Evolutionary conservation across 2,329 filamentous ascomycete species (phyloP).

Genomic region (Chalaropsis thielavioides): DNA sequence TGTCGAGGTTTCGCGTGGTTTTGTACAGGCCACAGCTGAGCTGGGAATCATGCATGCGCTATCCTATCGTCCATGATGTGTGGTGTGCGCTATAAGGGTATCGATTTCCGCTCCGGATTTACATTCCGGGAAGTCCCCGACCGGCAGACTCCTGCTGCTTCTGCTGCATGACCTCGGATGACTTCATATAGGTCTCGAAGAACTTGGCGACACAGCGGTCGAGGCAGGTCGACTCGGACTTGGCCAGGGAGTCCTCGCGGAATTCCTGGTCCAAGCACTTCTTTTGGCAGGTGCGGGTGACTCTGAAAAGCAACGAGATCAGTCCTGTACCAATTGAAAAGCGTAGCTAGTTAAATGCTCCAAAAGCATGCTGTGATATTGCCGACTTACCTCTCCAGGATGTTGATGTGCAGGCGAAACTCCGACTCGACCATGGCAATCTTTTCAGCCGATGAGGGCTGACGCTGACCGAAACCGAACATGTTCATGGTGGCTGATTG

Average conservation of each 20-base stretch:
- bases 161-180: slow-evolving; percentile 89
- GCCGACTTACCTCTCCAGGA: slow-evolving; percentile 75
- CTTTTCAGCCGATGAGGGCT: slow-evolving; percentile 92
- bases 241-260: slow-evolving; percentile 93
- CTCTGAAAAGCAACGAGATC: slow-evolving; percentile 32
- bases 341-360: not conserved
- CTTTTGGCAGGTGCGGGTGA: slow-evolving; percentile 76
- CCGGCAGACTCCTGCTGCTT: slow-evolving; percentile 50
- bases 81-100: not conserved
- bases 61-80: not conserved
- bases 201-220: slow-evolving; percentile 97
- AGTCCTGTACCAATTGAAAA: not conserved
- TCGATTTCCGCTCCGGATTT: slow-evolving; percentile 1
- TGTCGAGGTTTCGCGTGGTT: not conserved
- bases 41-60: slow-evolving; percentile 4
- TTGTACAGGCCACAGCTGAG: not conserved
- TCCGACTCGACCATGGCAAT: slow-evolving; percentile 92
- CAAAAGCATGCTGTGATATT: not conserved
- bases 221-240: slow-evolving; percentile 95
- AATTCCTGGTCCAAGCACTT: slow-evolving; percentile 91
- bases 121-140: slow-evolving; percentile 15
- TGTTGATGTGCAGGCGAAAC: slow-evolving; percentile 93
- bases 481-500: slow-evolving; percentile 28
- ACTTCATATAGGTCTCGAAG: slow-evolving; percentile 96
- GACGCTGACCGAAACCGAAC: slow-evolving; percentile 44